phyloP scores from a whole-genome alignment of 305 asterid genomes.

The Andrographis paniculata region DNA sequence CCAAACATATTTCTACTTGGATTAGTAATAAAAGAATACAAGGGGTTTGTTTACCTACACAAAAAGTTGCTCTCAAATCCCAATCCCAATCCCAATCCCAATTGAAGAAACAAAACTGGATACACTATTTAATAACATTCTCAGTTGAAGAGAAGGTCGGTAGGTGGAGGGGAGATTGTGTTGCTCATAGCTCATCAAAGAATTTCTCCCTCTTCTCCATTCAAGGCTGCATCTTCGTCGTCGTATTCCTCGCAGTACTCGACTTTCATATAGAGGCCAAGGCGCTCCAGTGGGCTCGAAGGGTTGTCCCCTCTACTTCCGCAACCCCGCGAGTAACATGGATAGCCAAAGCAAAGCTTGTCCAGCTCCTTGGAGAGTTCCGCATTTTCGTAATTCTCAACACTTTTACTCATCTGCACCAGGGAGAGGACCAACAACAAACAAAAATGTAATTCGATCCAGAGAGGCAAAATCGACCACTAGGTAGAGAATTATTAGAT shows the following conservation, averaged over 20 bases:
- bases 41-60: too few species aligned
- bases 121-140: too few species aligned
- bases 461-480: background rate
- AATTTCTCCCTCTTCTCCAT: slow-evolving; percentile 72
- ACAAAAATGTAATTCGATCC: too few species aligned
- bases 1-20: too few species aligned
- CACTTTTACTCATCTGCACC: slow-evolving; percentile 53
- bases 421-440: background rate
- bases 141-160: too few species aligned
- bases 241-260: slow-evolving; percentile 36
- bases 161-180: too few species aligned
- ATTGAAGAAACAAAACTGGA: too few species aligned
- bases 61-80: too few species aligned
- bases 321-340: slow-evolving; percentile 9
- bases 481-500: background rate
- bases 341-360: slow-evolving; percentile 25
- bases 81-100: too few species aligned
- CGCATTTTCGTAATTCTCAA: slow-evolving; percentile 31
- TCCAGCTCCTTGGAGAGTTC: slow-evolving; percentile 37
- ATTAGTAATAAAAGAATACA: too few species aligned
- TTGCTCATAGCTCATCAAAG: slow-evolving; percentile 8
- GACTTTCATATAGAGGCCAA: slow-evolving; percentile 49
- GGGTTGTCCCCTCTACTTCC: slow-evolving; percentile 12
- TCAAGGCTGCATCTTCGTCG: slow-evolving; percentile 23
- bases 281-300: slow-evolving; percentile 29